Evolutionary conservation across 768 basidiomycete species (phyloP).

Genomic region (Cystobasidium tubakii): DNA sequence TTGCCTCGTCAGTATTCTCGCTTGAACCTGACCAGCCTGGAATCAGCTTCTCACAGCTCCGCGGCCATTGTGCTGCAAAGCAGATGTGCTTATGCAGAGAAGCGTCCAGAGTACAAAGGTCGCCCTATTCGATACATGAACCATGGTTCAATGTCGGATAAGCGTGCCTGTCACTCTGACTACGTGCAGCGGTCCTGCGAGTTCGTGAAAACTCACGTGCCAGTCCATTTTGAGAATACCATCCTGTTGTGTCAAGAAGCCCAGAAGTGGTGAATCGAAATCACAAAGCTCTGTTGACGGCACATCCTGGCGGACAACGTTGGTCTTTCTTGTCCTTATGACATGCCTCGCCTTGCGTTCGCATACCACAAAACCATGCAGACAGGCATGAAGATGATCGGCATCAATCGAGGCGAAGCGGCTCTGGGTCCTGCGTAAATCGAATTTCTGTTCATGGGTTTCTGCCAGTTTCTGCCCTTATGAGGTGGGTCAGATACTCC

Average conservation of each 20-base stretch:
- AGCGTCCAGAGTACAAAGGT: not conserved
- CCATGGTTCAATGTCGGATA: no score
- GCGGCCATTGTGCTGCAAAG: not conserved
- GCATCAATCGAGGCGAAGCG: no score
- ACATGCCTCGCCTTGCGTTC: no score
- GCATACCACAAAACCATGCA: no score
- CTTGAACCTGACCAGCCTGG: not conserved
- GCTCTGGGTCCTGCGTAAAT: no score
- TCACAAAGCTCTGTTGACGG: not conserved
- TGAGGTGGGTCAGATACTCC: no score
- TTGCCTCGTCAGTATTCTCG: not conserved
- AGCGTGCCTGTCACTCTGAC: not conserved
- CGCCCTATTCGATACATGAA: not conserved
- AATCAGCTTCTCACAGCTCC: not conserved
- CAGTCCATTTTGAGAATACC: not conserved
- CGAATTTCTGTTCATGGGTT: no score
- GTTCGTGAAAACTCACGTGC: not conserved
- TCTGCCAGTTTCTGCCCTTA: no score
- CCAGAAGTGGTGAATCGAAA: not conserved
- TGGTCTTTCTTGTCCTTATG: no score
- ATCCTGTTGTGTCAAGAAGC: not conserved
- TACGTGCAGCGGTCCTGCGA: not conserved
- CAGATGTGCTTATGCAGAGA: not conserved
- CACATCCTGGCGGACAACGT: no score
- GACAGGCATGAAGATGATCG: no score